These are phyloP conservation scores for Cokeromyces recurvatus DNA, from an alignment of 371 early-diverging fungal genomes.

Conservation along the genomic window DNA sequence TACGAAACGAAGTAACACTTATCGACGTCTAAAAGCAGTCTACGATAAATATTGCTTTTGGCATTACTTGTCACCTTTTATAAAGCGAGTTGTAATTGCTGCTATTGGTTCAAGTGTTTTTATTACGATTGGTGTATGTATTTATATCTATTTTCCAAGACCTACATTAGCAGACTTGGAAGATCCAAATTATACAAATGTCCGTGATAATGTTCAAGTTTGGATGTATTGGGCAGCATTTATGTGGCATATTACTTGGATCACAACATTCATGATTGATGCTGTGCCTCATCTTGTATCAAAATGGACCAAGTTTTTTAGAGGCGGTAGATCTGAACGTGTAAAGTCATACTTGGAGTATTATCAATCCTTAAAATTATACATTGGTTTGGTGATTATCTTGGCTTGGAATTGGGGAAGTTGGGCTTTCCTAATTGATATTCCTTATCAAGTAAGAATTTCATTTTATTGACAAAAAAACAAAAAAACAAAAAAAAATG, in stretches of 20 bases:
- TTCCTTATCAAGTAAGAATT: conserved; percentile 12
- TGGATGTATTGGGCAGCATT: conserved; percentile 17
- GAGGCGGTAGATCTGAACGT: conserved; percentile 5
- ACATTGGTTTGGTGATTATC: conserved; percentile 20
- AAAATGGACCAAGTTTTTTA: conserved; percentile 1
- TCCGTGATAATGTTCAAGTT: conserved; percentile 8
- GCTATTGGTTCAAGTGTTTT: conserved; percentile 2
- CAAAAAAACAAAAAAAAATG: no score
- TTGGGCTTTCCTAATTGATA: conserved; percentile 28
- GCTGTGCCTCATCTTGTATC: conserved; percentile 3
- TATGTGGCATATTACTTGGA: conserved; percentile 13
- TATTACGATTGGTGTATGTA: conserved; percentile 2
- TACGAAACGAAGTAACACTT: not conserved
- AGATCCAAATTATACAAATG: conserved; percentile 9
- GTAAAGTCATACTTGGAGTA: conserved; percentile 19
- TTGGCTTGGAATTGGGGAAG: conserved; percentile 37
- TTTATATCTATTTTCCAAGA: conserved; percentile 8
- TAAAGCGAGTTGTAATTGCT: conserved; percentile 14
- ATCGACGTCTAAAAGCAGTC: not conserved
- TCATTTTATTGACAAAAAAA: no score
- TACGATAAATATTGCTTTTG: conserved; percentile 10
- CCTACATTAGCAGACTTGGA: conserved; percentile 1
- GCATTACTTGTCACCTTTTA: conserved; percentile 12
- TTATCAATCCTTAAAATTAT: conserved; percentile 30
- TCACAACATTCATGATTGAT: conserved; percentile 10